A percentile compares a stretch with the other conserved stretches of the same genome.
phyloP scores from a whole-genome alignment of 345 rosid genomes.

The Rhizophora apiculata region DNA sequence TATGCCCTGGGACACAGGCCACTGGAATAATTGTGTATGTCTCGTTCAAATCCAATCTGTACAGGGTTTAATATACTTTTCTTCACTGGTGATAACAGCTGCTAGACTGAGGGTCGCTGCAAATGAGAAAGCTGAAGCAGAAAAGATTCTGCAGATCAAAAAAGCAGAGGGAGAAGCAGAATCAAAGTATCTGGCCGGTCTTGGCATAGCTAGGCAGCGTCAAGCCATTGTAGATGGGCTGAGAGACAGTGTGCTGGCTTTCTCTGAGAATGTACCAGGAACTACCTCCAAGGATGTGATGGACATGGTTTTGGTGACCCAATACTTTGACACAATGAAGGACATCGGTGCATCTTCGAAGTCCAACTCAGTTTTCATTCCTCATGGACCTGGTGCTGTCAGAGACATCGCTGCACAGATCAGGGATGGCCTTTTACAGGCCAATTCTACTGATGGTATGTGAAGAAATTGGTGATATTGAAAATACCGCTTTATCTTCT shows the following conservation, averaged over 20 bases:
- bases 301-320: constrained; percentile 26
- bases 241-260: constrained; percentile 26
- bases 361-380: constrained; percentile 22
- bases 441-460: neutral
- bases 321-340: constrained; percentile 26
- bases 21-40: neutral
- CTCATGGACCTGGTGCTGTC: constrained; percentile 27
- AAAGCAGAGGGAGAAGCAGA: constrained; percentile 28
- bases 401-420: constrained; percentile 16
- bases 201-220: constrained; percentile 27
- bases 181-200: constrained; percentile 22
- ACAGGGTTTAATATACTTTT: neutral
- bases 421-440: constrained; percentile 28
- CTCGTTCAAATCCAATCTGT: neutral
- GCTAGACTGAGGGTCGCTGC: constrained; percentile 27
- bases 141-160: constrained; percentile 23
- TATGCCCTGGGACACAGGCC: too few relatives aligned
- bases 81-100: constrained; percentile 9
- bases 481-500: neutral
- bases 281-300: constrained; percentile 22
- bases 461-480: neutral
- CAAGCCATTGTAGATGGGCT: constrained; percentile 27
- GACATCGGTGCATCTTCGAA: constrained; percentile 27
- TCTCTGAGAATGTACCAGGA: constrained; percentile 24
- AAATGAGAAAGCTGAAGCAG: constrained; percentile 25